Evolutionary conservation across 1,139 yeast species (phyloP), one percentile per base, ranked within the genome.

Genomic region (Kluyveromyces marxianus): DNA sequence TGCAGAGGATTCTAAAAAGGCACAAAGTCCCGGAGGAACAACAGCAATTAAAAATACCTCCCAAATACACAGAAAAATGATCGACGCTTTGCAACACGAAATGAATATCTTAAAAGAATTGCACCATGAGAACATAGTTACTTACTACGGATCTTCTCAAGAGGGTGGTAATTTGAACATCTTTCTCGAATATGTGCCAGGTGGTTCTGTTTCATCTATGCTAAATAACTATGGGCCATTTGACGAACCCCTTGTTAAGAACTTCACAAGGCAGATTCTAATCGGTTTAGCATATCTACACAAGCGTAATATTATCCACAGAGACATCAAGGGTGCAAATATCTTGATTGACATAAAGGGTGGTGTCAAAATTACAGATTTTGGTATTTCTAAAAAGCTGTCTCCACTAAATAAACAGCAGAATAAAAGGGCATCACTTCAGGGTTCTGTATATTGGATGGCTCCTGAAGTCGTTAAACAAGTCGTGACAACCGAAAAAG

Each of bases 401-500:
- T 59, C 70, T 0, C 67, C 70, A 5, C 43, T 63, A 35, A 57
- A 58, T 43, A 53, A 53, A 32, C 44, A 49, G 21, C 58, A 56
- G 39, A 55, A 58, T 37, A 81, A 86, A 55, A 74, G 96, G 41
- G 92, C 89, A 0, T 87, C 96, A 0, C 65, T 90, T 41, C 97
- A 89, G 67, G 97, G 97, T 0, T 86, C 95, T 4, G 95, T 89
- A 0, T 90, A 83, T 60, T 90, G 97, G 97, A 90, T 90, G 97
- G 96, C 97, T 0, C 97, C 97, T 0, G 97, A 90, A 62, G 96
- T 90, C 10, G 96, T 89, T 10, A 86, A 87, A 58, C 96, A 89
- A 60, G 82, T 88, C 1, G 86, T 92, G 0, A 86, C 88, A 49
- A 89, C 96, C 4, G 79, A 84, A 44, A 87, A 86, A 61, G 95